Evolutionary conservation across 257 asterid species (phyloP).

Genomic region (Solanum arcanum): DNA sequence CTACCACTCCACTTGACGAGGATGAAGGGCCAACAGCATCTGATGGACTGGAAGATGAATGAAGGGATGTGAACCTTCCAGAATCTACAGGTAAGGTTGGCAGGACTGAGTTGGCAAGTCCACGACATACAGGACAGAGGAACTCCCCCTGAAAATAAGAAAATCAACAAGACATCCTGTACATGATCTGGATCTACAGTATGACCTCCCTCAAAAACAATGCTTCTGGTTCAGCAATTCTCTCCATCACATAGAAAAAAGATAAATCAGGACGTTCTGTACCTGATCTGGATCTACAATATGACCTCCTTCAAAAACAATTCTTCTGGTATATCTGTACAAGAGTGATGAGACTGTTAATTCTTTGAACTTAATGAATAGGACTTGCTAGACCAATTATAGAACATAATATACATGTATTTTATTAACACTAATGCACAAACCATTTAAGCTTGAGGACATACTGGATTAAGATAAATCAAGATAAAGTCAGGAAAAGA

Average conservation of each 20-base stretch:
- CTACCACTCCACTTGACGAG: constrained; percentile 14
- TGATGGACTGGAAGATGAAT: constrained; percentile 8
- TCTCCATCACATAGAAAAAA: constrained; percentile 6
- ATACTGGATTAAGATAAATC: neutral
- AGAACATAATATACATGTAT: neutral
- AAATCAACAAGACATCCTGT: constrained; percentile 1
- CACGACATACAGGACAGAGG: constrained; percentile 98
- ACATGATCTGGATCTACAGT: constrained; percentile 97
- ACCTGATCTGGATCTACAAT: constrained; percentile 98
- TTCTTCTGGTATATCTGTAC: constrained; percentile 64
- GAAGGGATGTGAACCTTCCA: constrained; percentile 17
- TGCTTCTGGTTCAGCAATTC: constrained; percentile 35
- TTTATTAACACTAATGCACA: neutral
- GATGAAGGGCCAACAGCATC: constrained; percentile 20
- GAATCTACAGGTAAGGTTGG: constrained; percentile 49
- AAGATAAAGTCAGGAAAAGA: neutral
- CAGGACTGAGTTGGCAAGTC: constrained; percentile 81
- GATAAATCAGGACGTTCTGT: neutral
- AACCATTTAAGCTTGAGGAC: neutral
- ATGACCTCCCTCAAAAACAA: constrained; percentile 90
- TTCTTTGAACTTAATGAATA: neutral
- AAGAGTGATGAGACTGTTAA: constrained; percentile 1
- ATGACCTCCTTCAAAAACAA: constrained; percentile 92
- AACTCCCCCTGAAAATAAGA: constrained; percentile 74
- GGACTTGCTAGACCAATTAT: neutral